phyloP scores from a whole-genome alignment of 2,329 filamentous ascomycete genomes.

The Laburnicola sp. region DNA sequence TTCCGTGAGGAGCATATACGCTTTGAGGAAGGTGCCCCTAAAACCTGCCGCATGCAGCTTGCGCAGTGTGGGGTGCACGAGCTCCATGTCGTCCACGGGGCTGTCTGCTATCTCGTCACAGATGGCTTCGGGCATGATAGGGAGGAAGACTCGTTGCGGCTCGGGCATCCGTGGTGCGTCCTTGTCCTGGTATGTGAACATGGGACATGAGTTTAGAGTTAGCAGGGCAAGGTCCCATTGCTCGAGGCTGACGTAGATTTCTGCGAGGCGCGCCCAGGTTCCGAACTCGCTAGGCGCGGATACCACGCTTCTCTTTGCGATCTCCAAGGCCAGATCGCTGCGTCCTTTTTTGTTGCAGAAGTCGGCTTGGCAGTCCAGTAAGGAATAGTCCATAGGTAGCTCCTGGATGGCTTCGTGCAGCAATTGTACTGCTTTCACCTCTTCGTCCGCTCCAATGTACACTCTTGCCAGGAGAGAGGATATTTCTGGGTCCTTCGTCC shows the following conservation, averaged over 20 bases:
- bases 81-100: conserved; percentile 74
- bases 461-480: conserved; percentile 90
- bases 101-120: conserved; percentile 97
- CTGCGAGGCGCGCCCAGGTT: conserved; percentile 90
- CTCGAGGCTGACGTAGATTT: conserved; percentile 91
- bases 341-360: conserved; percentile 90
- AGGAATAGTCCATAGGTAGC: conserved; percentile 94
- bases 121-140: conserved; percentile 83
- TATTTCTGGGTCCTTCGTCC: conserved; percentile 87
- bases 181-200: conserved; percentile 99
- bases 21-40: conserved; percentile 93
- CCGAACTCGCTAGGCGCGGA: conserved; percentile 96
- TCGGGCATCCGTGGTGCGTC: conserved; percentile 94
- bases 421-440: conserved; percentile 89
- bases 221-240: conserved; percentile 96
- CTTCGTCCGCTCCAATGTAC: conserved; percentile 91
- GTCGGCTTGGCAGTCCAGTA: conserved; percentile 90
- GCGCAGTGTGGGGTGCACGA: conserved; percentile 82
- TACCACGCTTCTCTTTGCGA: conserved; percentile 91
- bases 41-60: conserved; percentile 87
- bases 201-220: conserved; percentile 96
- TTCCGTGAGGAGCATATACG: conserved; percentile 90
- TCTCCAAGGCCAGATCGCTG: conserved; percentile 83
- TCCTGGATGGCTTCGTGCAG: conserved; percentile 87
- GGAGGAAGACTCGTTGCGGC: conserved; percentile 82